Conservation (phyloP, 306 rosid genomes). For the Begonia loranthoides region DNA sequence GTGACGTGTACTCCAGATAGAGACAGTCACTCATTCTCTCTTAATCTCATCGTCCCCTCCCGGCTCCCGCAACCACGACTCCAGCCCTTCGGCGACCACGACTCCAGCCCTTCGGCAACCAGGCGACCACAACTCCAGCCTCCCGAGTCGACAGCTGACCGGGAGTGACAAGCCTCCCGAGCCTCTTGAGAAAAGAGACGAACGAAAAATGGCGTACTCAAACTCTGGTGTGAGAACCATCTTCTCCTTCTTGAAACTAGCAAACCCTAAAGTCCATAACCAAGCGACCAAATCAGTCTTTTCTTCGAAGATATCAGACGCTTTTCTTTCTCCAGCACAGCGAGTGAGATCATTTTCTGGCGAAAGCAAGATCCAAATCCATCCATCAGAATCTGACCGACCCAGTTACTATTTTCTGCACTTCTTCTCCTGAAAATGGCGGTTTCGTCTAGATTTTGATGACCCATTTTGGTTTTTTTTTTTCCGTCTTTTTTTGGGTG, state of each 20-base stretch:
- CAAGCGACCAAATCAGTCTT: constrained; percentile 5
- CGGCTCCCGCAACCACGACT: too few relatives aligned
- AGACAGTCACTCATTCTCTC: too few relatives aligned
- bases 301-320: constrained; percentile 6
- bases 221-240: constrained; percentile 15
- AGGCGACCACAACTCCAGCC: too few relatives aligned
- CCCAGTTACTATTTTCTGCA: constrained; percentile 3
- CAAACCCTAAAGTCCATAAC: constrained; percentile 6
- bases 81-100: too few relatives aligned
- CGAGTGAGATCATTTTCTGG: constrained; percentile 13
- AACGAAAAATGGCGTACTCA: constrained; percentile 31
- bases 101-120: too few relatives aligned
- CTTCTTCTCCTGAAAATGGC: background rate
- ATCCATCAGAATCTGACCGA: constrained; percentile 8
- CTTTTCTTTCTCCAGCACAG: constrained; percentile 1
- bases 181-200: background rate
- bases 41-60: too few relatives aligned
- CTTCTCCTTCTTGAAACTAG: constrained; percentile 6
- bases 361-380: constrained; percentile 14
- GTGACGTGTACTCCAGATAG: too few relatives aligned
- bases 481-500: background rate
- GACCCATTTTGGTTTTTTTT: constrained; percentile 1
- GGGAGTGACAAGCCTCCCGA: too few relatives aligned
- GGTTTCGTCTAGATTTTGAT: too few relatives aligned
- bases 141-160: too few relatives aligned